phyloP scores from a whole-genome alignment of 1,284 basidiomycete genomes.

The Microbotryomycetes sp. region DNA sequence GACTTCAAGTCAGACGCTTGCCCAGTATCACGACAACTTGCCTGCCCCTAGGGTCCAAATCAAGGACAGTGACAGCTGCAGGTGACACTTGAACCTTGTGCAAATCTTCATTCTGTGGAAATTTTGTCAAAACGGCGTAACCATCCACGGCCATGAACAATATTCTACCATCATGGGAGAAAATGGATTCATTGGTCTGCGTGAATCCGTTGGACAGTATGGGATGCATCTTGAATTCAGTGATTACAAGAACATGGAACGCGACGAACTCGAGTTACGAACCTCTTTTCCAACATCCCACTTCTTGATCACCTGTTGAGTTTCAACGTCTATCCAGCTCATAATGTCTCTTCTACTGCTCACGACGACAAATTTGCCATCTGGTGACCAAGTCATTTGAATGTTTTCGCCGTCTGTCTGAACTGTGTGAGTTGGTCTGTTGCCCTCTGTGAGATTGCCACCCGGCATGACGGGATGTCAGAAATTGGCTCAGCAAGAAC shows the following conservation, averaged over 20 bases:
- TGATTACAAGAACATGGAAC: neutral
- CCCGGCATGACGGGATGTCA: too few relatives aligned
- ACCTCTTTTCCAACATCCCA: slow-evolving; percentile 15
- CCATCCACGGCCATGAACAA: slow-evolving; percentile 22
- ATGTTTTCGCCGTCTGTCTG: slow-evolving; percentile 29
- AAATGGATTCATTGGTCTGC: slow-evolving; percentile 31
- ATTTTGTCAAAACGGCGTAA: slow-evolving; percentile 3
- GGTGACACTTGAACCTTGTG: slow-evolving; percentile 11
- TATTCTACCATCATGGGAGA: slow-evolving; percentile 29
- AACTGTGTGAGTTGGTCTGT: slow-evolving; percentile 18
- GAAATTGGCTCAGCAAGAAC: too few relatives aligned
- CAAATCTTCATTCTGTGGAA: slow-evolving; percentile 14
- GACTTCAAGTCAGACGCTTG: neutral
- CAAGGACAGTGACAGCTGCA: slow-evolving; percentile 9
- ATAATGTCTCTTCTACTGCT: slow-evolving; percentile 19
- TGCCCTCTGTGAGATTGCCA: slow-evolving; percentile 31
- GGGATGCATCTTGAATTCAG: neutral
- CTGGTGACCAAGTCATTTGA: slow-evolving; percentile 30
- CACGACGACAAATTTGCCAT: slow-evolving; percentile 25
- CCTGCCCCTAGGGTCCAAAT: slow-evolving; percentile 29
- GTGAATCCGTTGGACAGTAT: neutral
- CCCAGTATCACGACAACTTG: neutral
- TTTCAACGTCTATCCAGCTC: slow-evolving; percentile 24
- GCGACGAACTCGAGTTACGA: neutral
- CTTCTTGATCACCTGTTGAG: slow-evolving; percentile 8